Evolutionary conservation across 2,329 filamentous ascomycete species (phyloP), one percentile per base, ranked within the genome.

Genomic region (Fusarium sterilihyphosum): DNA sequence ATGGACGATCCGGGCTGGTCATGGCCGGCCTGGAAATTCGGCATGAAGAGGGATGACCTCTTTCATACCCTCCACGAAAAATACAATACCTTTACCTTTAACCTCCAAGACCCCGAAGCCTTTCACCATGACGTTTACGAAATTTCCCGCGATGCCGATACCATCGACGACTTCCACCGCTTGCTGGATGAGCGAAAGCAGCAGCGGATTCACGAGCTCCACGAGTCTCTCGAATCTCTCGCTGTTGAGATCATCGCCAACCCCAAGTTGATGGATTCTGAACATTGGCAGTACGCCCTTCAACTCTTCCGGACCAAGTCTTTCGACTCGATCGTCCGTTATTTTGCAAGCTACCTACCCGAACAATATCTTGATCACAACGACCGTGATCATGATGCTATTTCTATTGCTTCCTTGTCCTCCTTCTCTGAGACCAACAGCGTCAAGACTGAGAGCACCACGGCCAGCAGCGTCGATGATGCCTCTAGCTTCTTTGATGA

Each of bases 11-110:
- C 84, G 38, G 84, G 81, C 73, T 84, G 81, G 79, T 83, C 85
- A 75, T 91, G 89, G 89, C 89, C 89, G 49, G 86, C 86, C 76
- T 91, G 89, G 88, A 90, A 90, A 81, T 91, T 90, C 83, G 88
- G 88, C 78, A 86, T 90, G 86, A 89, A 88, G 84, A 86, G 85
- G 78, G 85, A 87, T 65, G 88, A 90, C 77, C 86, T 90, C 81
- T 87, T 87, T 79, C 87, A 86, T 61, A 88, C 85, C 60, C 86
- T 91, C 18, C 88, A 90, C 76, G 86, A 89, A 73, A 86, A 87
- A 78, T 91, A 90, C 82, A 91, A 91, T 81, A 90, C 89, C 54
- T 82, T 90, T 61, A 82, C 86, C 58, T 87, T 86, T 59, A 83
- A 86, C 52, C 86, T 91, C 37, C 88, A 90, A 77, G 89, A 91